Conservation (phyloP, 768 basidiomycete genomes). For the Lanmaoa rubissima region DNA sequence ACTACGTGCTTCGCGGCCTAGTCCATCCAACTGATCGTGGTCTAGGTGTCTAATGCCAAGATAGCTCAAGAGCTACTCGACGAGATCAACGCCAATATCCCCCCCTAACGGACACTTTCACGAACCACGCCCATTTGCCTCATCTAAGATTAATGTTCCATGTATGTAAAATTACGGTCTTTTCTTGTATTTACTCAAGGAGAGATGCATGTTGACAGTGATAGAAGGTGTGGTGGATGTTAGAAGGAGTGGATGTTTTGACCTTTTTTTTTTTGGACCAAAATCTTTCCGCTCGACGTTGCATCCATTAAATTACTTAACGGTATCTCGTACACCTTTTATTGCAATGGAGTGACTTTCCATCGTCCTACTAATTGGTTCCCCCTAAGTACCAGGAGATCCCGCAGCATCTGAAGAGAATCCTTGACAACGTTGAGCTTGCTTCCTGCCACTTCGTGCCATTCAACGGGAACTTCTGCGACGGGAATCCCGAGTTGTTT, state of each 20-base stretch:
- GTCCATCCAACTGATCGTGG: neutral
- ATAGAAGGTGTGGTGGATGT: conserved; percentile 18
- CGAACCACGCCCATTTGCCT: conserved; percentile 19
- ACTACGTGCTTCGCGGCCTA: neutral
- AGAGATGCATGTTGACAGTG: conserved; percentile 22
- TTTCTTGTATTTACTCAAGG: conserved; percentile 30
- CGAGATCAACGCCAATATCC: conserved; percentile 45
- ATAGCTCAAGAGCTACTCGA: conserved; percentile 69
- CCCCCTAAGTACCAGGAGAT: conserved; percentile 77
- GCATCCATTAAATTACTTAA: conserved; percentile 25
- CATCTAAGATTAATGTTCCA: conserved; percentile 36
- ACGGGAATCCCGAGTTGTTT: conserved; percentile 77
- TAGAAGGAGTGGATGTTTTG: conserved; percentile 11
- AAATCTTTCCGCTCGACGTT: conserved; percentile 2
- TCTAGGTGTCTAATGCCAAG: conserved; percentile 64
- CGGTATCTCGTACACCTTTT: conserved; percentile 26
- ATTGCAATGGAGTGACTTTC: conserved; percentile 37
- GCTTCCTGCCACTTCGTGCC: conserved; percentile 93
- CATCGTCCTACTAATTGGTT: conserved; percentile 83
- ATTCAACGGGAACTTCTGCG: conserved; percentile 82
- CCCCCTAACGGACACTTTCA: conserved; percentile 27
- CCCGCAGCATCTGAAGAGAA: conserved; percentile 85
- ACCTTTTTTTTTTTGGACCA: conserved; percentile 9
- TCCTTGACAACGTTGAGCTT: conserved; percentile 86
- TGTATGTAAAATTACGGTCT: conserved; percentile 31